Evolutionary conservation across 1,139 yeast species (phyloP), one percentile per base, ranked within the genome.

Genomic region (Debaryomyces fabryi): DNA sequence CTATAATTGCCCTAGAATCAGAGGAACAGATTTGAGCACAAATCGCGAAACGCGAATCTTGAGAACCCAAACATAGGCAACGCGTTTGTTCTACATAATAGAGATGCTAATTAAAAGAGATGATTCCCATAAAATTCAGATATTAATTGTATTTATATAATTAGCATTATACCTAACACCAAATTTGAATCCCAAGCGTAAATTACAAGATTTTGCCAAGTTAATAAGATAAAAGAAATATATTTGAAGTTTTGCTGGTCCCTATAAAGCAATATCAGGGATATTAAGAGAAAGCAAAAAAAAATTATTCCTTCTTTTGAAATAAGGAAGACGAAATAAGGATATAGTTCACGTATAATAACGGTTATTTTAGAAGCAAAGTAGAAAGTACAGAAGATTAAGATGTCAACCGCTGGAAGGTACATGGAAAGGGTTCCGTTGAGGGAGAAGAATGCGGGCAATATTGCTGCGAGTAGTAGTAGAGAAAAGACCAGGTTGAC

Each of bases 401-500:
- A 40, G 9, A 44, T 44, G 46, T 44, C 46, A 32, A 21, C 46
- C 37, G 36, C 42, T 33, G 42, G 46, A 24, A 44, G 41, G 36
- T 18, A 12, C 10, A 44, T 44, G 35, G 38, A 38, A 18, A 36
- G 46, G 33, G 39, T 36, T 40, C 49, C 49, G 27, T 32, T 46
- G 36, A 32, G 23, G 34, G 49, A 46, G 46, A 42, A 42, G 42
- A 21, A 38, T 16, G 27, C 32, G 8, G 39, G 44, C 16, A 35
- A 27, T 25, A 38, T 27, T 18, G 29, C 39, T 20, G 16, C 21
- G 34, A 24, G 27, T 34, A 40, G 44, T n/a, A 18, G 30, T 12
- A 39, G 37, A 8, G 37, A 21, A 3, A 39, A 39, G 33, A n/a
- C 39, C 34, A 42, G 47, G 42, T 37, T 55, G 38, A 50, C 49